Evolutionary conservation across 2,329 filamentous ascomycete genomes (phyloP).

Genomic region (Rutstroemia sp.): DNA sequence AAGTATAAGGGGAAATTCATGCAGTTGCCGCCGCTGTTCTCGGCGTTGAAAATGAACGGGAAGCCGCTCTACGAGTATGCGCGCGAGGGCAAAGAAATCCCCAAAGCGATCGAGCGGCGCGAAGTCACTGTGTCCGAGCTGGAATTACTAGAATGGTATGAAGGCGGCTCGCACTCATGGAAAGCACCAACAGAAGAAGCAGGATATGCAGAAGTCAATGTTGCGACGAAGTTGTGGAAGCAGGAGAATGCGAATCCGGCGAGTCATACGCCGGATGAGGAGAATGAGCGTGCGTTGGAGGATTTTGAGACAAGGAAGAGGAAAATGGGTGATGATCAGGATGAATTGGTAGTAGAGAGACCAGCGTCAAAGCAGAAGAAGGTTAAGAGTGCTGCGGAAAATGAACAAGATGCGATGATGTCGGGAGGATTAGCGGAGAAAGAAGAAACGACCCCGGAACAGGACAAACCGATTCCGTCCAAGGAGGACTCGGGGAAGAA

Average conservation of each 20-base stretch:
- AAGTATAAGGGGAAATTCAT: conserved; percentile 75
- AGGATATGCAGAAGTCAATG: conserved; percentile 62
- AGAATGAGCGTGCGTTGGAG: conserved; percentile 34
- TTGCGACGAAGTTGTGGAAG: conserved; percentile 66
- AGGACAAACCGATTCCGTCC: neutral
- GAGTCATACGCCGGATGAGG: neutral
- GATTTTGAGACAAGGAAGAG: conserved; percentile 26
- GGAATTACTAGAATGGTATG: conserved; percentile 77
- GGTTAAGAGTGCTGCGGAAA: neutral
- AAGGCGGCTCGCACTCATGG: conserved; percentile 72
- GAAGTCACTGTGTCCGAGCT: conserved; percentile 71
- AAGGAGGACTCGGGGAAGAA: conserved; percentile 26
- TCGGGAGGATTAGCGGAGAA: conserved; percentile 23
- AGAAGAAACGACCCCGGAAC: conserved; percentile 12
- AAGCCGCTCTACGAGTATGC: conserved; percentile 97
- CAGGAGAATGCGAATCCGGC: conserved; percentile 40
- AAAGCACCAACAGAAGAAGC: conserved; percentile 76
- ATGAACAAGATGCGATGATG: conserved; percentile 21
- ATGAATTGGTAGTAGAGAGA: conserved; percentile 25
- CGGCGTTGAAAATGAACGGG: conserved; percentile 84
- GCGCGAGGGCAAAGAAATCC: conserved; percentile 78
- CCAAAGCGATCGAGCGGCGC: conserved; percentile 73
- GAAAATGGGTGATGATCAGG: conserved; percentile 26
- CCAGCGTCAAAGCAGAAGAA: conserved; percentile 23
- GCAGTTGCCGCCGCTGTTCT: conserved; percentile 89